phyloP scores from a whole-genome alignment of 768 basidiomycete species.

The Hypholoma sublateritium region DNA sequence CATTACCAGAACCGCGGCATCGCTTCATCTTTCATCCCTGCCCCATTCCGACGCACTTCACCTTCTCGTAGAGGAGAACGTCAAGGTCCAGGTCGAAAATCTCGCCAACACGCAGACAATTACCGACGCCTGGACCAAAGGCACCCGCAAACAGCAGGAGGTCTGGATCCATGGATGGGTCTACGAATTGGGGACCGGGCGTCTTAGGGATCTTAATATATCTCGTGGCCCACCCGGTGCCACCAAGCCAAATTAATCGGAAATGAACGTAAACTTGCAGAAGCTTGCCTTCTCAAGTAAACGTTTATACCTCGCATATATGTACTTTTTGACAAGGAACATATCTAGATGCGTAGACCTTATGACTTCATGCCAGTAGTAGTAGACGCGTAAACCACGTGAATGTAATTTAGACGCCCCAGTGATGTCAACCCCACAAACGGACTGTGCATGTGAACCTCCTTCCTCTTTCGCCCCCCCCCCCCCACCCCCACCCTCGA shows the following conservation, averaged over 20 bases:
- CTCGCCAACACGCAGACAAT: conserved; percentile 47
- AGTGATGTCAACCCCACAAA: neutral
- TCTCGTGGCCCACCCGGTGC: conserved; percentile 34
- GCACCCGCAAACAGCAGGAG: conserved; percentile 40
- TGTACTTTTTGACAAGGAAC: too few relatives aligned
- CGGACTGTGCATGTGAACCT: neutral
- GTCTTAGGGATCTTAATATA: conserved; percentile 55
- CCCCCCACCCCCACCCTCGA: neutral
- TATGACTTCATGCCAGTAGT: neutral
- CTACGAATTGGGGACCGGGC: conserved; percentile 60
- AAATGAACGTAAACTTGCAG: neutral
- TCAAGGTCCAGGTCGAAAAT: conserved; percentile 52
- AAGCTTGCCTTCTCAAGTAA: too few relatives aligned
- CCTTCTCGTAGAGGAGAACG: conserved; percentile 58
- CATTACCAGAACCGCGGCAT: conserved; percentile 52
- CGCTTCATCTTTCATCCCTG: conserved; percentile 41
- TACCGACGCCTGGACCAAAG: conserved; percentile 45
- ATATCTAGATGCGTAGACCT: neutral
- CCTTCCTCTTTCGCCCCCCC: neutral
- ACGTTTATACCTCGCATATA: too few relatives aligned
- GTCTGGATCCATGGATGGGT: conserved; percentile 74
- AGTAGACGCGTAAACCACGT: neutral
- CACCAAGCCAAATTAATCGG: neutral
- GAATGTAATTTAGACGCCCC: neutral
- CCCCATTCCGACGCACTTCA: conserved; percentile 39